Evolutionary conservation across 305 asterid genomes (phyloP), one percentile per base, ranked within the genome.

Genomic region (Petunia hybrid): DNA sequence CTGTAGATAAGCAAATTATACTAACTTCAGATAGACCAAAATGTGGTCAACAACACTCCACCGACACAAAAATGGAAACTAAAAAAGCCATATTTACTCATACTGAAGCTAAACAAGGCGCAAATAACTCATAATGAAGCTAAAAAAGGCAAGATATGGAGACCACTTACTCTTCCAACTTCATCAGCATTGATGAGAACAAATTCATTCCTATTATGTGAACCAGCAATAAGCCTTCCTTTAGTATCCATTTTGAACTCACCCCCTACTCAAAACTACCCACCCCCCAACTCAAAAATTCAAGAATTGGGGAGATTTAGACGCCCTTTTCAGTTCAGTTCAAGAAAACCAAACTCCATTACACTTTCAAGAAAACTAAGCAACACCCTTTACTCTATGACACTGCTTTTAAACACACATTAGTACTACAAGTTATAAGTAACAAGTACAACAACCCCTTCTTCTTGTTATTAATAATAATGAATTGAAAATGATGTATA

Each of bases 141-240:
- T 67, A 75, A 78, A 81, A 60, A 61, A 6, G 79, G 22, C 2
- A n/a, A 75, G 70, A 43, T 60, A 38, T 70, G 39, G 36, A 22
- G 75, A 76, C 39, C 84, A 76, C 88, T 89, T 76, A 95, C 98
- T 86, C 93, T 90, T 81, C 99, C 99, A 92, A 92, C 89, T 80
- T 95, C 99, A 89, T 95, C 98, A 67, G 99, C 99, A 95, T 93
- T 93, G 90, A 95, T 93, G 82, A 95, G 86, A 8, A 95, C 97
- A 82, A 95, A 95, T 86, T 95, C 99, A 87, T 95, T 95, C 85
- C 99, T 86, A 83, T 95, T 95, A 77, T 95, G 99, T 8, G 99
- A 95, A 83, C 99, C 99, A 68, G 99, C 98, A 77, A 95, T 85
- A 81, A 95, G 99, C 83, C 98, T 89, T 77, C 99, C 99, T 39